Evolutionary conservation across 208 protist species (phyloP), one percentile per base, ranked within the genome.

Genomic region (Trypanosoma grayi): DNA sequence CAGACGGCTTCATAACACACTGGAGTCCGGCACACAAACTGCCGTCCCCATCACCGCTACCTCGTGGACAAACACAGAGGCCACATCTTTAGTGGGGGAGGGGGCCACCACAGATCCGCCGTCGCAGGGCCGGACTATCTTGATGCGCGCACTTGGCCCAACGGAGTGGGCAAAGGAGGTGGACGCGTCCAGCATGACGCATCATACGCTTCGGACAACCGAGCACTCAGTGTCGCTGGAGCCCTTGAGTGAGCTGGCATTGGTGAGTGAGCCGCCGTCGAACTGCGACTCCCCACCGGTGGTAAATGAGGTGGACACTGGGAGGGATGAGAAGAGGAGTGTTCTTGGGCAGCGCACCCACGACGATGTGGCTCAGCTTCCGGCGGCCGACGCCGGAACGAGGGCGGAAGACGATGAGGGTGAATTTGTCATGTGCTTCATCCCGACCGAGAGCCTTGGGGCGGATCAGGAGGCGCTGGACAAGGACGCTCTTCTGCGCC

Each of bases 121-220:
- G 1, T 16, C 54, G 2, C 34, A 47, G 20, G 58, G 51, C 14
- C 36, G 55, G 22, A 6, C 40, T 34, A 27, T 72, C 16, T 33
- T 72, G 18, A 65, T 60, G 58, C 66, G 57, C 28, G 66, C 66
- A 22, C 27, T 72, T 27, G 66, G 50, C 20, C 66, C 66, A 22
- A 51, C 56, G 9, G 66, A 72, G 9, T 72, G 66, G 66, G 66
- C 57, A 40, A 62, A 59, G 20, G 41, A 65, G 34, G 28, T 72
- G 11, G 56, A 65, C 31, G 56, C 50, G 4, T 47, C 57, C 1
- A 24, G 43, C 8, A 28, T 4, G 11, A 37, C 43, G 16, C 7
- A 25, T n/a, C 11, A 36, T 13, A 40, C 18, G 25, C 13, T 36
- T 20, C 52, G 25, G 20, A 5, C 25, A 25, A 18, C 22, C 20